Evolutionary conservation across 176 grass and related monocot genomes (phyloP).

Genomic region (Hordeum marinum): DNA sequence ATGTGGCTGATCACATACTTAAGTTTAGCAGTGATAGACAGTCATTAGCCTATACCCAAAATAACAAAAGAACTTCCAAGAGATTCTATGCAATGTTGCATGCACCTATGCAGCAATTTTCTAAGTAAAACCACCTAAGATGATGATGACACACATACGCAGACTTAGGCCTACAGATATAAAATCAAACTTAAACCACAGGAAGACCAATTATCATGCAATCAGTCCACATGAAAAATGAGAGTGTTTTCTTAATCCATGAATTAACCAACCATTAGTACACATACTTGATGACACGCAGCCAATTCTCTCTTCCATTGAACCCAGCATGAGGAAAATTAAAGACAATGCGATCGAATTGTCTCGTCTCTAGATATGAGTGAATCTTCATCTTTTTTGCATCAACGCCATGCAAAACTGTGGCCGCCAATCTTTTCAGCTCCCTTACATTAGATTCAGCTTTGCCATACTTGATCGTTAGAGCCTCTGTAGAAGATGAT

Average conservation of each 20-base stretch:
- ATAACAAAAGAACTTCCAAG: neutral
- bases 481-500: slow-evolving; percentile 1
- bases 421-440: slow-evolving; percentile 29
- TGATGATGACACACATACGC: neutral
- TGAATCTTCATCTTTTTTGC: slow-evolving; percentile 39
- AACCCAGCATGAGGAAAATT: slow-evolving; percentile 79
- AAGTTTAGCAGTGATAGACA: neutral
- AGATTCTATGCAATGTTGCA: neutral
- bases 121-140: neutral
- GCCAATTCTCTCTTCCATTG: slow-evolving; percentile 28
- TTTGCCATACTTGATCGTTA: slow-evolving; percentile 35
- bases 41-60: neutral
- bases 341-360: slow-evolving; percentile 56
- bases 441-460: slow-evolving; percentile 38
- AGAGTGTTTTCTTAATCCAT: neutral
- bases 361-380: slow-evolving; percentile 19
- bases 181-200: neutral
- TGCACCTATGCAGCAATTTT: neutral
- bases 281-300: slow-evolving; percentile 45
- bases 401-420: slow-evolving; percentile 42
- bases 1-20: neutral
- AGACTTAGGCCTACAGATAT: neutral
- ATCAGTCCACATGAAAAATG: neutral
- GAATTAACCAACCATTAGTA: neutral
- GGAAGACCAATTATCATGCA: neutral